Evolutionary conservation across 345 rosid species (phyloP).

Genomic region (Kandelia obovata): DNA sequence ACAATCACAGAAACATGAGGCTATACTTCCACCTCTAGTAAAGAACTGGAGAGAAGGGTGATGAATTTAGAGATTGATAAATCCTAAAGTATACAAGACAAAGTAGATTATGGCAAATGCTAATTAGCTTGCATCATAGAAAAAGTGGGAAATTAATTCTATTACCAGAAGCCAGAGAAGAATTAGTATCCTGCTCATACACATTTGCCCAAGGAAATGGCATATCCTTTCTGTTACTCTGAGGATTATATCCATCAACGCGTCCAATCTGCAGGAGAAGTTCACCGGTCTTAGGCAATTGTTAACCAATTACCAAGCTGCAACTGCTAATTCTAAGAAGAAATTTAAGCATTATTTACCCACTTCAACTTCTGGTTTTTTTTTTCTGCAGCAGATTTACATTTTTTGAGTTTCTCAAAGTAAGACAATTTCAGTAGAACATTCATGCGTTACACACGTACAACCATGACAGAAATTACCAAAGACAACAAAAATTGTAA

Average conservation of each 20-base stretch:
- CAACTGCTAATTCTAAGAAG: background rate
- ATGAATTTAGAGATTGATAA: background rate
- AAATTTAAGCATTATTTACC: too few species aligned
- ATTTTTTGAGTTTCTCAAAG: too few species aligned
- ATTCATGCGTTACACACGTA: too few species aligned
- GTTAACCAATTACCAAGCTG: background rate
- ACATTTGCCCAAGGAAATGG: constrained; percentile 75
- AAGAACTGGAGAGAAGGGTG: background rate
- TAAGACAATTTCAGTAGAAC: too few species aligned
- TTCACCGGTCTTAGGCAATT: background rate
- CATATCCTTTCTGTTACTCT: constrained; percentile 46
- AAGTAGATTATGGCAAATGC: background rate
- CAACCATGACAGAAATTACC: too few species aligned
- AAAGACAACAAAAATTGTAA: too few species aligned
- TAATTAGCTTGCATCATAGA: background rate
- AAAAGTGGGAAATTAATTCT: background rate
- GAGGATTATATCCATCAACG: constrained; percentile 59
- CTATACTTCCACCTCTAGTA: background rate
- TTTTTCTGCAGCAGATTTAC: too few species aligned
- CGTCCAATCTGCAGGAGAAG: constrained; percentile 56
- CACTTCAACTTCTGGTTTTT: too few species aligned
- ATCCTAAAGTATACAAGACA: background rate
- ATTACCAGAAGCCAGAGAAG: constrained; percentile 38
- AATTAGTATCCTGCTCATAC: constrained; percentile 37
- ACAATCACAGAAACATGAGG: background rate